Percentiles rank a stretch among this genome's conserved stretches.
Evolutionary conservation across 768 basidiomycete genomes (phyloP).

Genomic region (Auricularia cornea): DNA sequence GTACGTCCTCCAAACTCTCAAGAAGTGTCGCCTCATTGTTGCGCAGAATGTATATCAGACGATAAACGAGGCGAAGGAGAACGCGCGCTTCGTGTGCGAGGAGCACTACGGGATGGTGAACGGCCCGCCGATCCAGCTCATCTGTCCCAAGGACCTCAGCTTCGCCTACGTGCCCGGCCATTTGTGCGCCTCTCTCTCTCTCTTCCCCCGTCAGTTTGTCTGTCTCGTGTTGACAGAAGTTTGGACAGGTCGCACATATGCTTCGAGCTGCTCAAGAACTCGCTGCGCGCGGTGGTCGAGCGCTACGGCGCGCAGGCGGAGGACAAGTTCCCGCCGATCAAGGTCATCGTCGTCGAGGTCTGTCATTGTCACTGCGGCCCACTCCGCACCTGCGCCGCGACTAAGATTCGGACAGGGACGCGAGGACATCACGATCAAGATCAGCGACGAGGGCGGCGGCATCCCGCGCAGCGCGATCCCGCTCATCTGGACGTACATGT

Average conservation of each 20-base stretch:
- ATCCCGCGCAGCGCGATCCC: slow-evolving; percentile 85
- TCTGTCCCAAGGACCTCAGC: slow-evolving; percentile 77
- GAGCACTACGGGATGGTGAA: slow-evolving; percentile 78
- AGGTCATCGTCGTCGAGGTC: slow-evolving; percentile 20
- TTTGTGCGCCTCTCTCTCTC: slow-evolving; percentile 30
- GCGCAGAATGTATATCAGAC: slow-evolving; percentile 95
- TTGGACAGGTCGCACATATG: slow-evolving; percentile 82
- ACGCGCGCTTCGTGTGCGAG: slow-evolving; percentile 60
- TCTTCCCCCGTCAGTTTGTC: neutral
- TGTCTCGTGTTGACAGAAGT: neutral
- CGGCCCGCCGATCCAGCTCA: slow-evolving; percentile 91
- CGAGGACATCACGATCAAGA: slow-evolving; percentile 99
- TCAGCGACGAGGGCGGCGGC: slow-evolving; percentile 93
- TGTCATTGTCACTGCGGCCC: too few species aligned
- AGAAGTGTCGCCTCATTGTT: too few species aligned
- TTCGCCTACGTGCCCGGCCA: slow-evolving; percentile 97
- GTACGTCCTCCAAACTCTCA: too few species aligned
- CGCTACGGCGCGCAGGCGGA: slow-evolving; percentile 77
- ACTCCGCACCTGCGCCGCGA: too few species aligned
- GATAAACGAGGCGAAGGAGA: slow-evolving; percentile 97
- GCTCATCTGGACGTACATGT: slow-evolving; percentile 98
- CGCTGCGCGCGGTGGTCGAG: slow-evolving; percentile 92
- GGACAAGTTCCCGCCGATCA: slow-evolving; percentile 78
- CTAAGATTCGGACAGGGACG: slow-evolving; percentile 60
- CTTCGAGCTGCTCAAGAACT: slow-evolving; percentile 97